phyloP scores from a whole-genome alignment of 495 filamentous ascomycete genomes.

The Penicillium verhagenii region DNA sequence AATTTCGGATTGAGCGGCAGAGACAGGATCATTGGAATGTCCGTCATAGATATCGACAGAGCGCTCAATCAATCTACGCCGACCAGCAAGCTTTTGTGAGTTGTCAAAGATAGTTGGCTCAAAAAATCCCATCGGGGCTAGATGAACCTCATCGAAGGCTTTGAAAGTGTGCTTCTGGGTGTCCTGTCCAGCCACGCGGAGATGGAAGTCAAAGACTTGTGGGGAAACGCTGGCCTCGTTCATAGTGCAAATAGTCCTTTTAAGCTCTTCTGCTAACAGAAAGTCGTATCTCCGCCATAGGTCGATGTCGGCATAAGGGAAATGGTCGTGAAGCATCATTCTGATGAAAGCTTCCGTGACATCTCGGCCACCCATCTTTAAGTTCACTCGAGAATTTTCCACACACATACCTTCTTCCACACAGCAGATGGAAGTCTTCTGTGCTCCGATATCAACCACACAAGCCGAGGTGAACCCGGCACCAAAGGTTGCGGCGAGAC shows the following conservation, averaged over 20 bases:
- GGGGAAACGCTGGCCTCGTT: slow-evolving; percentile 79
- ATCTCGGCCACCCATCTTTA: slow-evolving; percentile 90
- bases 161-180: slow-evolving; percentile 92
- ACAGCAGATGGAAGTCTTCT: slow-evolving; percentile 97
- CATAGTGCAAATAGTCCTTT: slow-evolving; percentile 84
- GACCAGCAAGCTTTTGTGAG: slow-evolving; percentile 69
- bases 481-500: slow-evolving; percentile 90
- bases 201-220: slow-evolving; percentile 79
- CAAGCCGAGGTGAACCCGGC: slow-evolving; percentile 90
- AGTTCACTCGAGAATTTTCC: slow-evolving; percentile 87
- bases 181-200: slow-evolving; percentile 82
- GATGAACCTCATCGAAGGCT: slow-evolving; percentile 87
- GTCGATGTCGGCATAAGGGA: slow-evolving; percentile 93
- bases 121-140: slow-evolving; percentile 89
- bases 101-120: slow-evolving; percentile 85
- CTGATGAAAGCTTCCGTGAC: slow-evolving; percentile 92
- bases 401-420: slow-evolving; percentile 95
- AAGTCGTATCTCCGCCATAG: slow-evolving; percentile 88
- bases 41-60: slow-evolving; percentile 94
- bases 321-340: slow-evolving; percentile 94
- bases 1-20: slow-evolving; percentile 79
- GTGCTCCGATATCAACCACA: slow-evolving; percentile 93
- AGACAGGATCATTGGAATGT: slow-evolving; percentile 82
- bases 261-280: slow-evolving; percentile 89
- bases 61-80: slow-evolving; percentile 74